These are phyloP conservation scores for Citrus inodora DNA, from an alignment of 345 rosid genomes.

Conservation along the genomic window DNA sequence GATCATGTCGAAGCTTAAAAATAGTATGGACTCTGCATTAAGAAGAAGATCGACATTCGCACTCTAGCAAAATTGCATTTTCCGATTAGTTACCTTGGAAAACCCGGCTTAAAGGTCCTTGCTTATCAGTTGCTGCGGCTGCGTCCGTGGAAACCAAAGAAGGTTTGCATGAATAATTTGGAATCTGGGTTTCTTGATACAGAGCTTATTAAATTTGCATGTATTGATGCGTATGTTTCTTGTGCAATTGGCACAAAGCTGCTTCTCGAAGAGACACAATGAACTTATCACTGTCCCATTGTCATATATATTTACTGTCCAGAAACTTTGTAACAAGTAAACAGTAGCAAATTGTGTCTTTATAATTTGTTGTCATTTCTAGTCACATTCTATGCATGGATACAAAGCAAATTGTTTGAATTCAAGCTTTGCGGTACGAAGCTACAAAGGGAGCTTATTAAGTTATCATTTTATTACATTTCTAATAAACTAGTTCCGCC, in stretches of 20 bases:
- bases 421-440: too few species aligned
- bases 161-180: slow-evolving; percentile 12
- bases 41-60: slow-evolving; percentile 16
- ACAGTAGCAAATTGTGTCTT: too few species aligned
- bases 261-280: slow-evolving; percentile 5
- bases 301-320: too few species aligned
- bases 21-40: slow-evolving; percentile 16
- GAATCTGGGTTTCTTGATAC: slow-evolving; percentile 17
- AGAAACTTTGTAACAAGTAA: too few species aligned
- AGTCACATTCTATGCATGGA: too few species aligned
- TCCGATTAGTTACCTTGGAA: slow-evolving; percentile 14
- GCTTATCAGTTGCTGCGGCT: slow-evolving; percentile 7
- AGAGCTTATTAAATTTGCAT: slow-evolving; percentile 23
- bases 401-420: too few species aligned
- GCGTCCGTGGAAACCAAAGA: slow-evolving; percentile 2
- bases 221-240: slow-evolving; percentile 26
- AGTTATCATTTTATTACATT: too few species aligned
- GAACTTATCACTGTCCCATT: neutral
- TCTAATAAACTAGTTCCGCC: too few species aligned
- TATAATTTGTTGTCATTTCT: too few species aligned
- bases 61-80: slow-evolving; percentile 15
- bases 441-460: too few species aligned
- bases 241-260: slow-evolving; percentile 18
- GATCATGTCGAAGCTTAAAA: slow-evolving; percentile 8
- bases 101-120: slow-evolving; percentile 29